A percentile compares a stretch with the other conserved stretches of the same genome.
Conservation (phyloP, 2,329 filamentous ascomycete genomes). For the Arthrobotrys conoides region DNA sequence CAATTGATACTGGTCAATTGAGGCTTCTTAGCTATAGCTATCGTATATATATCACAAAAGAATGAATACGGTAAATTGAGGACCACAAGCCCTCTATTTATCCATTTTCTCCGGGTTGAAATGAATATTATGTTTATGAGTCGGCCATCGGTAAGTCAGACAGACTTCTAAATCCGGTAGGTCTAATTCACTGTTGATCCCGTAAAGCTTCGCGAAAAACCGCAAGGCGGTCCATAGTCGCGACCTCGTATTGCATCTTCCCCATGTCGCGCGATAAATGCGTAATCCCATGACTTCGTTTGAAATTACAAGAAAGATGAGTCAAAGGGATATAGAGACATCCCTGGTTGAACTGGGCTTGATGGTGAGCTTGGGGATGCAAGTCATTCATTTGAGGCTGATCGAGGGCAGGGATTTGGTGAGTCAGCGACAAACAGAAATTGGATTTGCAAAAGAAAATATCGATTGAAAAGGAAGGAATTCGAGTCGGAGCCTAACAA, state of each 20-base stretch:
- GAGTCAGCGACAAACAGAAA: slow-evolving; percentile 1
- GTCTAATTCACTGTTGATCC: neutral
- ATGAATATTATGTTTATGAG: neutral
- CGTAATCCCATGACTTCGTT: slow-evolving; percentile 58
- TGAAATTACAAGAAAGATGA: neutral
- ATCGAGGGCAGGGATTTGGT: neutral
- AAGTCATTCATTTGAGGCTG: slow-evolving; percentile 28
- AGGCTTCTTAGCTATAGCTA: neutral
- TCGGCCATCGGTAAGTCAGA: neutral
- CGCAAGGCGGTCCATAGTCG: slow-evolving; percentile 2
- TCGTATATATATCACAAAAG: neutral
- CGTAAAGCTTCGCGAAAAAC: neutral
- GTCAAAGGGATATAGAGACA: neutral
- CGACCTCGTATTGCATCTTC: neutral
- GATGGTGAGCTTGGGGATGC: neutral
- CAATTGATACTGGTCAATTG: neutral
- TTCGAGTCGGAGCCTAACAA: too few species aligned
- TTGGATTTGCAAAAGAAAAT: too few species aligned
- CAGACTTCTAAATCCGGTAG: slow-evolving; percentile 5
- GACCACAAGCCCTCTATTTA: neutral
- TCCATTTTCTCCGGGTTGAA: neutral
- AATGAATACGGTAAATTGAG: neutral
- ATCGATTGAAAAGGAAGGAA: too few species aligned
- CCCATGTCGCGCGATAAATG: neutral
- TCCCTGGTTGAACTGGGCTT: neutral